These are phyloP conservation scores for Gossypium australe DNA, from an alignment of 345 rosid species.

Conservation along the genomic window DNA sequence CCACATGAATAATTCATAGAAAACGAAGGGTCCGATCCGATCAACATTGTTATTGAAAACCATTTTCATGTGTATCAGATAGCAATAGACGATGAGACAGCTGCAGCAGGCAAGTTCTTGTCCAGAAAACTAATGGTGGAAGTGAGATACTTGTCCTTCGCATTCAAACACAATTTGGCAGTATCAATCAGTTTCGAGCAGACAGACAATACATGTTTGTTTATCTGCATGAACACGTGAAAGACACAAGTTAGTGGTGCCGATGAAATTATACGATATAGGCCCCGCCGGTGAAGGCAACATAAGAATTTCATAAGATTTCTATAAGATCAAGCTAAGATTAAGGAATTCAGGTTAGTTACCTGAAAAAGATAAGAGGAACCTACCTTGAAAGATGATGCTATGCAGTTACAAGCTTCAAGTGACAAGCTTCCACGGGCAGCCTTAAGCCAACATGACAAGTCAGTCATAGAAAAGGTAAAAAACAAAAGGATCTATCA, in stretches of 20 bases:
- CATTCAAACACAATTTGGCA: conserved; percentile 43
- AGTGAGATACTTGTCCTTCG: conserved; percentile 43
- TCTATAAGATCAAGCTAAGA: background rate
- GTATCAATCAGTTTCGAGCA: conserved; percentile 62
- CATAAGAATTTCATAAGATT: background rate
- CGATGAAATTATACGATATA: background rate
- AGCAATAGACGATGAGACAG: conserved; percentile 1
- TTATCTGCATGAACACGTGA: conserved; percentile 39
- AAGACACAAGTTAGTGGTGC: background rate
- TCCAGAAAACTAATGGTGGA: conserved; percentile 45
- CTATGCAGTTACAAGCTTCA: conserved; percentile 86
- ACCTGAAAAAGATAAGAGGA: background rate
- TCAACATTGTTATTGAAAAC: background rate
- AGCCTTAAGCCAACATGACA: conserved; percentile 38
- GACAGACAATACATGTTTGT: conserved; percentile 31
- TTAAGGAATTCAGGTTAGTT: background rate
- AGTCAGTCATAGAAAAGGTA: conserved; percentile 16
- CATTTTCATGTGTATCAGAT: background rate
- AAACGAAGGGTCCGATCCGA: background rate
- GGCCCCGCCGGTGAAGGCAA: background rate
- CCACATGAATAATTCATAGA: background rate
- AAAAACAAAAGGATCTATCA: background rate
- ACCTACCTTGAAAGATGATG: conserved; percentile 57
- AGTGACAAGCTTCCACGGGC: conserved; percentile 75
- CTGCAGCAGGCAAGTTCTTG: conserved; percentile 27